A percentile compares a stretch with the other conserved stretches of the same genome.
phyloP scores from a whole-genome alignment of 805 yeast genomes.

The Candida gorgasii region DNA sequence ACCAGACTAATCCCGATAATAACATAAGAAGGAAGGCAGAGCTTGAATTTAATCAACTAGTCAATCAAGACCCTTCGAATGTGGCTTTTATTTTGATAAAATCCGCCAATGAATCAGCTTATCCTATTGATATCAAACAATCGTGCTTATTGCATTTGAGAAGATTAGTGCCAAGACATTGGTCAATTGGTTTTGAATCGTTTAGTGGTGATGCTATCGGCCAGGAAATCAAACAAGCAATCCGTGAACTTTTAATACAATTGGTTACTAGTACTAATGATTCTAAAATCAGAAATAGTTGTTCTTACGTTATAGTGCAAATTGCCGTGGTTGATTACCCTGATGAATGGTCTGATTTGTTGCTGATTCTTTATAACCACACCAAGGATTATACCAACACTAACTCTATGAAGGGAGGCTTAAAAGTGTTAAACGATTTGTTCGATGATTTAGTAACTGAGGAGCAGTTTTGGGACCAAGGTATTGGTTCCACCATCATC shows the following conservation, averaged over 20 bases:
- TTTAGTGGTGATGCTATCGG: conserved; percentile 66
- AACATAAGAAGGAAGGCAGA: conserved; percentile 54
- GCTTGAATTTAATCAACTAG: conserved; percentile 40
- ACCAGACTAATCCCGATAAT: conserved; percentile 51
- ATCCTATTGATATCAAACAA: conserved; percentile 49
- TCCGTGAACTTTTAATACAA: conserved; percentile 53
- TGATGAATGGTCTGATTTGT: conserved; percentile 88
- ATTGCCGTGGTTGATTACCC: conserved; percentile 91
- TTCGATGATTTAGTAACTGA: conserved; percentile 86
- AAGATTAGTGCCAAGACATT: conserved; percentile 64
- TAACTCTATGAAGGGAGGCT: conserved; percentile 50
- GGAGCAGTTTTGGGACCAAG: conserved; percentile 79
- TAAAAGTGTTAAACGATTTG: conserved; percentile 68
- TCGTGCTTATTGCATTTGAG: conserved; percentile 67
- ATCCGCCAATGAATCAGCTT: conserved; percentile 30
- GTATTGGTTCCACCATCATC: conserved; percentile 58
- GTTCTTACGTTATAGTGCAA: conserved; percentile 76
- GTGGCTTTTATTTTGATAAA: conserved; percentile 44
- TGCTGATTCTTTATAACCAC: conserved; percentile 47
- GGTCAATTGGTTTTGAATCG: conserved; percentile 84
- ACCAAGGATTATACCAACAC: conserved; percentile 31
- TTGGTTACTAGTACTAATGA: conserved; percentile 46
- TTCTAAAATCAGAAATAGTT: conserved; percentile 63
- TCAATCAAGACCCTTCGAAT: conserved; percentile 51
- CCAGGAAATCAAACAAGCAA: conserved; percentile 49